Percentiles rank a stretch among this genome's conserved stretches.
Conservation (phyloP, 768 basidiomycete genomes). For the Mycena filopes region DNA sequence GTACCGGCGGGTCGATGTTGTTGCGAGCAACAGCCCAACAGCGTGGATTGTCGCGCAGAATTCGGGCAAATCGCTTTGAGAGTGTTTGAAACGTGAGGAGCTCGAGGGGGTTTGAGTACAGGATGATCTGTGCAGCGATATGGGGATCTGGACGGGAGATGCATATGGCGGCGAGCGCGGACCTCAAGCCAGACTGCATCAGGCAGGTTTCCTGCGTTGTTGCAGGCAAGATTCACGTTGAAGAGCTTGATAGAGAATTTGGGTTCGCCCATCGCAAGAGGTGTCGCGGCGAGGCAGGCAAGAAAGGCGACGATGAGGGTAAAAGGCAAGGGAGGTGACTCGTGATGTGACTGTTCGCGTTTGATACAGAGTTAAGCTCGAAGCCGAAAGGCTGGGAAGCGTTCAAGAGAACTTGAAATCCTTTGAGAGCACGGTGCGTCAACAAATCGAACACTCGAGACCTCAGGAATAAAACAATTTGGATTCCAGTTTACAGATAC, state of each 20-base stretch:
- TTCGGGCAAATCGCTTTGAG: slow-evolving; percentile 3
- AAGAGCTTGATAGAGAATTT: slow-evolving; percentile 1
- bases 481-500: slow-evolving; percentile 24
- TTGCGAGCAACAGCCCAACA: slow-evolving; percentile 14
- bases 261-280: neutral
- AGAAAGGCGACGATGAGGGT: neutral
- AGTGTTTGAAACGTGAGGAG: slow-evolving; percentile 15
- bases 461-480: too few species aligned
- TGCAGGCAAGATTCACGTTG: neutral
- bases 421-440: too few species aligned
- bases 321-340: neutral
- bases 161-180: neutral
- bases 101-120: slow-evolving; percentile 14
- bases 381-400: neutral
- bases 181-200: slow-evolving; percentile 13
- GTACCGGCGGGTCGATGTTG: slow-evolving; percentile 24
- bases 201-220: neutral
- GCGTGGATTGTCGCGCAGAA: slow-evolving; percentile 12
- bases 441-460: too few species aligned
- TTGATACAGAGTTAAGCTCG: too few species aligned
- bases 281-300: neutral
- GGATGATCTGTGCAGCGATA: slow-evolving; percentile 12
- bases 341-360: slow-evolving; percentile 6
- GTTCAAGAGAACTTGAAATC: too few species aligned
- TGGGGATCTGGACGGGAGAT: neutral